Base-by-base conservation (phyloP, 2,329 filamentous ascomycete genomes). In the Coleophoma cylindrospora region DNA sequence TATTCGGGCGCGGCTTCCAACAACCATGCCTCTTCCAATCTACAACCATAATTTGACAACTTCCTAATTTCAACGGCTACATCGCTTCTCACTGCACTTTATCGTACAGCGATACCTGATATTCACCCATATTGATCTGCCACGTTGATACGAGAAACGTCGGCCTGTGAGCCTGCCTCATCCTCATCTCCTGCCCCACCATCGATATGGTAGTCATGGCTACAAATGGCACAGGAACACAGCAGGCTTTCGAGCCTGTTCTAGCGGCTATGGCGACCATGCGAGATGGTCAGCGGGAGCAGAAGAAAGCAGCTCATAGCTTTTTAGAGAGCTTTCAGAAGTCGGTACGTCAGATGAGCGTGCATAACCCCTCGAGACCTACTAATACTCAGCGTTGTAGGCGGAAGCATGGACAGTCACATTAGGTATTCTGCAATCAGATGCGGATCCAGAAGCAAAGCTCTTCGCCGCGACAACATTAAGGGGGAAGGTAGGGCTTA, bases 261-360 rank as follows among this genome's bases (percentile, higher is more conserved):
- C 78, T 97, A 62, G 84, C 87, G 60, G 94, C 92, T 56, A 85
- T 97, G 71, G 81, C 85, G 66, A 94, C 91, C 56, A 96, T 99
- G 91, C 86, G 91, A 67, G 88, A 86, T 71, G 87, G 84, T 59
- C 84, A 92, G 65, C 81, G 87, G 64, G 80, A 86, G 58, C 83
- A 88, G 66, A 97, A 97, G 76, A 86, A 87, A 68, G 87, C 91
- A 69, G 91, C 90, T 53, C 91, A 96, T 66, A 84, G 92, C 67
- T 99, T 86, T 68, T 78, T 99, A 53, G 89, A 95, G 72, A 85
- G 83, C 61, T 99, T 97, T 72, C 94, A 99, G 80, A 99, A 99
- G 82, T 97, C 94, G 69, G 92, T 96, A 71, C 60, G 86, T 80
- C 52, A 45, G 51, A 27, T 10, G 27, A 27, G 27, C 27, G 27